phyloP scores from a whole-genome alignment of 768 basidiomycete genomes.

The Amanita subjunquillea region DNA sequence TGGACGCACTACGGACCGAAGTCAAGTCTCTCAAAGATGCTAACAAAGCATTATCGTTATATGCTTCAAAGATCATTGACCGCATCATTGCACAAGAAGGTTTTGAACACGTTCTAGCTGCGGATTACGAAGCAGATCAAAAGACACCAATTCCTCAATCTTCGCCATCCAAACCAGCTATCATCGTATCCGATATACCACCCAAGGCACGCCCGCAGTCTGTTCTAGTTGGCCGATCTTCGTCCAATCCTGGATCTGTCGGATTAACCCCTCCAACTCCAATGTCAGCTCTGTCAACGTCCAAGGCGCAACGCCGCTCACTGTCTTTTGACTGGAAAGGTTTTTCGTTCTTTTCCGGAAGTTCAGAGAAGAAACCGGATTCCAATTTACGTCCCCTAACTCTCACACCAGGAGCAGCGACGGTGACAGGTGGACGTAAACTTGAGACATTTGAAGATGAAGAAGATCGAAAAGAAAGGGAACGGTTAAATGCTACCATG shows the following conservation, averaged over 20 bases:
- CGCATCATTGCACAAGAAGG: constrained; percentile 94
- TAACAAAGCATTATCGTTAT: constrained; percentile 90
- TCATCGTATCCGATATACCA: constrained; percentile 17
- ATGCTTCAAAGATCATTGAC: constrained; percentile 97
- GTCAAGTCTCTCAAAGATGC: constrained; percentile 91
- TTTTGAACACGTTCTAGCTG: constrained; percentile 94
- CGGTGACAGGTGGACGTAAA: constrained; percentile 60
- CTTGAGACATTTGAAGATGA: constrained; percentile 88
- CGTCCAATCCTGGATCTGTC: constrained; percentile 22
- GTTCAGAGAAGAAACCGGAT: constrained; percentile 56
- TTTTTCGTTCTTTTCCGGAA: constrained; percentile 55
- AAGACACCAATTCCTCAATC: constrained; percentile 30
- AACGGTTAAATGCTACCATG: constrained; percentile 84
- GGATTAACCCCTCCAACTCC: constrained; percentile 14
- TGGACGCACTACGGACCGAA: constrained; percentile 73
- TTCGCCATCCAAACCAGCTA: constrained; percentile 14
- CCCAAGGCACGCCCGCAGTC: constrained; percentile 55
- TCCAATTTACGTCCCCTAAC: constrained; percentile 61
- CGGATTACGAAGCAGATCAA: constrained; percentile 67
- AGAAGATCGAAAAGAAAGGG: constrained; percentile 80
- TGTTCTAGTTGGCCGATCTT: constrained; percentile 36
- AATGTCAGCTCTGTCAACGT: constrained; percentile 14
- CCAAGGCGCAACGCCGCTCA: constrained; percentile 56
- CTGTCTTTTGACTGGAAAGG: constrained; percentile 79
- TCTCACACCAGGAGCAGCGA: constrained; percentile 49